Evolutionary conservation across 2,329 filamentous ascomycete species (phyloP).

Genomic region (Claviceps maximensis): DNA sequence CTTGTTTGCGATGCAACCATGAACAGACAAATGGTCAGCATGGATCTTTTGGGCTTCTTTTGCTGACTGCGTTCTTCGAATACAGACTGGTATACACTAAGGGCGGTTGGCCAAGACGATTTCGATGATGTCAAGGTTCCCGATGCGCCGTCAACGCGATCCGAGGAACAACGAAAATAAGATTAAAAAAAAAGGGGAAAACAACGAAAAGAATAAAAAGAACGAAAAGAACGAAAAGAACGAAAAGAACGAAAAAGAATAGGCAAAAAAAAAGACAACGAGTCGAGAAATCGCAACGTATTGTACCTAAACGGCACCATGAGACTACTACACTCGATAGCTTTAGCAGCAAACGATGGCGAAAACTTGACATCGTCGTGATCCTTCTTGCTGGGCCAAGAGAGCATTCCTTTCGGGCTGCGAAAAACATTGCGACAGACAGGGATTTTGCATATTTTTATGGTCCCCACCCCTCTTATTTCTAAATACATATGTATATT

Average conservation of each 20-base stretch:
- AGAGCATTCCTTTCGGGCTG: background rate
- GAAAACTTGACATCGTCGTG: background rate
- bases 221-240: constrained; percentile 13
- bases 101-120: constrained; percentile 85
- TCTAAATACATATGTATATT: no score
- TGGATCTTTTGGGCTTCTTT: background rate
- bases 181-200: background rate
- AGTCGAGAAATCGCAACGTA: background rate
- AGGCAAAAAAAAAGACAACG: no score
- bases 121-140: constrained; percentile 93
- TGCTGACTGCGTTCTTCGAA: background rate
- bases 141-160: constrained; percentile 46
- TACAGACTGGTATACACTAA: constrained; percentile 51
- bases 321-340: background rate
- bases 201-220: background rate
- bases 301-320: background rate
- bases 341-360: background rate
- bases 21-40: background rate
- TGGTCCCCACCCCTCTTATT: no score
- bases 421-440: background rate
- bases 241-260: background rate
- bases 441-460: no score
- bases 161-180: constrained; percentile 14
- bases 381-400: background rate
- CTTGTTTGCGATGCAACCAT: background rate